A percentile compares a stretch with the other conserved stretches of the same genome.
Evolutionary conservation across 768 basidiomycete species (phyloP).

Genomic region (Lactarius evosmus): DNA sequence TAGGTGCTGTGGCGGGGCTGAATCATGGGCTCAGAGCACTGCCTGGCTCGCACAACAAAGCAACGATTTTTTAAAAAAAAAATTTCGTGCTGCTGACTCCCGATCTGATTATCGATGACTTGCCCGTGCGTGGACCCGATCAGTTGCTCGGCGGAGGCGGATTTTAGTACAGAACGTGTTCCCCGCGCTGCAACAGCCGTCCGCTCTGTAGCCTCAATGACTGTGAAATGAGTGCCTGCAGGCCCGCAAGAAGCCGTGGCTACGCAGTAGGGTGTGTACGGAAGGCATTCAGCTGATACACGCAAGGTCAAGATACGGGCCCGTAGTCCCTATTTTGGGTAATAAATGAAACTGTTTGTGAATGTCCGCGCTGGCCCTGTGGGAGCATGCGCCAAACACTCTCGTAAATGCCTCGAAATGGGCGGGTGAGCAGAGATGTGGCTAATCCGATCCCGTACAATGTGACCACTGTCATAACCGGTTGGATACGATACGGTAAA

Average conservation of each 20-base stretch:
- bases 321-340: constrained; percentile 24
- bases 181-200: constrained; percentile 21
- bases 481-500: constrained; percentile 19
- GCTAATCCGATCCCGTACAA: constrained; percentile 22
- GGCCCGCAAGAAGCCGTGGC: constrained; percentile 27
- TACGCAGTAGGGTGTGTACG: constrained; percentile 26
- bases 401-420: constrained; percentile 23
- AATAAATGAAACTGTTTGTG: constrained; percentile 25
- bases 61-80: constrained; percentile 3
- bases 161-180: constrained; percentile 26
- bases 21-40: constrained; percentile 11
- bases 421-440: constrained; percentile 16
- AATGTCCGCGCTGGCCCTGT: constrained; percentile 21
- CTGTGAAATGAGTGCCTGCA: constrained; percentile 26
- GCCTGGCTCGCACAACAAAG: constrained; percentile 14
- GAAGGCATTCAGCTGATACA: constrained; percentile 26
- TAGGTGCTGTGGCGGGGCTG: constrained; percentile 9
- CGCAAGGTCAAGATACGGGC: constrained; percentile 21
- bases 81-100: constrained; percentile 3
- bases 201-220: constrained; percentile 26
- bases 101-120: constrained; percentile 25
- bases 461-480: constrained; percentile 22
- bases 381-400: constrained; percentile 24
- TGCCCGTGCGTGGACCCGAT: constrained; percentile 20
- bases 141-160: constrained; percentile 26